phyloP scores from a whole-genome alignment of 192 early-diverging fungal species.

The Entomortierella lignicola region DNA sequence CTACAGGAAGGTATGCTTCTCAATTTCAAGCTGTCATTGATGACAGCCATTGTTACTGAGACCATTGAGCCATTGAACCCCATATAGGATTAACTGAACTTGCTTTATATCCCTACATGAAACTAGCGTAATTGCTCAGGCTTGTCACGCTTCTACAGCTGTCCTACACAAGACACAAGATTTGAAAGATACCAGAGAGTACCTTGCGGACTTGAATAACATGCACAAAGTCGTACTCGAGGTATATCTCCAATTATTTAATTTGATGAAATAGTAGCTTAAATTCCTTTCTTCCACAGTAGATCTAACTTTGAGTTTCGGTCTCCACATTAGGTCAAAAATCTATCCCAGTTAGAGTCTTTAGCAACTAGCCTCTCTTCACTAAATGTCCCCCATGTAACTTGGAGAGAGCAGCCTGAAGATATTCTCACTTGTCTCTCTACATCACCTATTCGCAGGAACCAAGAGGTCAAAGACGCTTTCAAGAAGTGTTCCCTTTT shows the following conservation, averaged over 20 bases:
- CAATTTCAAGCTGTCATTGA: background rate
- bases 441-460: constrained; percentile 72
- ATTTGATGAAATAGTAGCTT: no score
- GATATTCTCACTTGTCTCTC: constrained; percentile 79
- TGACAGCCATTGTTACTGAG: background rate
- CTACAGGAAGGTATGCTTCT: constrained; percentile 73
- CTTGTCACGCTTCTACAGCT: constrained; percentile 76
- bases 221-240: constrained; percentile 86
- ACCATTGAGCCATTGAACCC: background rate
- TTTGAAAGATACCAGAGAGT: constrained; percentile 69
- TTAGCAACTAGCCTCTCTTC: constrained; percentile 65
- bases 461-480: constrained; percentile 54
- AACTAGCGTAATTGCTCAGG: constrained; percentile 77
- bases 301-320: background rate
- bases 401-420: constrained; percentile 84
- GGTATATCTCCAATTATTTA: no score
- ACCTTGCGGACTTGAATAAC: constrained; percentile 66
- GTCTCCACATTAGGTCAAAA: constrained; percentile 64
- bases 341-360: constrained; percentile 69
- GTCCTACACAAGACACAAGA: constrained; percentile 71
- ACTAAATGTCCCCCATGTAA: constrained; percentile 67
- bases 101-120: background rate
- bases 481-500: constrained; percentile 62
- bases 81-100: background rate
- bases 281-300: background rate